phyloP scores from a whole-genome alignment of 176 grass and related monocot genomes.

The Musa schizocarpa region DNA sequence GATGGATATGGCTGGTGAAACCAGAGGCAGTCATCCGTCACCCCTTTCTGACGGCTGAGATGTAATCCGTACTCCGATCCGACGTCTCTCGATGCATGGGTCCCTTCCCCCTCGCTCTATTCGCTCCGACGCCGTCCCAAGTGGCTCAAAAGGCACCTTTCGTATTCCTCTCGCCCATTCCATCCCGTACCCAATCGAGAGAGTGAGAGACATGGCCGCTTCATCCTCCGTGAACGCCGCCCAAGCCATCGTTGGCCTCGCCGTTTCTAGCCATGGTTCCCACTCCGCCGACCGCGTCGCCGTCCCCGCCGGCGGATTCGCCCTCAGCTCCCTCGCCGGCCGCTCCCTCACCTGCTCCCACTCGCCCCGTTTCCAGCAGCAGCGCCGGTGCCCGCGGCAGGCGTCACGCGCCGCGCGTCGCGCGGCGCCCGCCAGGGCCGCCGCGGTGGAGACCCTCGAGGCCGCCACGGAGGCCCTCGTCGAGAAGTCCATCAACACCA shows the following conservation, averaged over 20 bases:
- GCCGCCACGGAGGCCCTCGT: conserved; percentile 45
- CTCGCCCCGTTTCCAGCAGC: conserved; percentile 18
- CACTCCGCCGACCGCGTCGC: conserved; percentile 1
- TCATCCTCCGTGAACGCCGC: conserved; percentile 19
- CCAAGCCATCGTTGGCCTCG: conserved; percentile 43
- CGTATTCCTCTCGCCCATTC: not conserved
- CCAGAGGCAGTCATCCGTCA: too few relatives aligned
- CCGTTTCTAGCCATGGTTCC: conserved; percentile 38
- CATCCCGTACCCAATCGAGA: not conserved
- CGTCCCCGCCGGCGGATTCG: conserved; percentile 33
- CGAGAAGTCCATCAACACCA: conserved; percentile 96
- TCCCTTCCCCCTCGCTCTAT: too few relatives aligned
- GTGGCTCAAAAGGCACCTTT: not conserved
- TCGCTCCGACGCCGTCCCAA: not conserved
- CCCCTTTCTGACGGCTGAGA: too few relatives aligned
- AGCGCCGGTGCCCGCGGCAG: conserved; percentile 15
- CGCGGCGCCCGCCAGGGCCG: conserved; percentile 20
- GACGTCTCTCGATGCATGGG: too few relatives aligned
- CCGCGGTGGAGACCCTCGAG: conserved; percentile 51
- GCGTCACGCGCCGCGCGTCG: conserved; percentile 14
- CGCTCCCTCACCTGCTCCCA: conserved; percentile 30
- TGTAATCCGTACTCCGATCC: too few relatives aligned
- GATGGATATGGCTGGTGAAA: too few relatives aligned
- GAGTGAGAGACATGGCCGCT: not conserved
- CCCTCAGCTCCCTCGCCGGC: conserved; percentile 37